Evolutionary conservation across 495 filamentous ascomycete species (phyloP).

Genomic region (Penicillium odoratum): DNA sequence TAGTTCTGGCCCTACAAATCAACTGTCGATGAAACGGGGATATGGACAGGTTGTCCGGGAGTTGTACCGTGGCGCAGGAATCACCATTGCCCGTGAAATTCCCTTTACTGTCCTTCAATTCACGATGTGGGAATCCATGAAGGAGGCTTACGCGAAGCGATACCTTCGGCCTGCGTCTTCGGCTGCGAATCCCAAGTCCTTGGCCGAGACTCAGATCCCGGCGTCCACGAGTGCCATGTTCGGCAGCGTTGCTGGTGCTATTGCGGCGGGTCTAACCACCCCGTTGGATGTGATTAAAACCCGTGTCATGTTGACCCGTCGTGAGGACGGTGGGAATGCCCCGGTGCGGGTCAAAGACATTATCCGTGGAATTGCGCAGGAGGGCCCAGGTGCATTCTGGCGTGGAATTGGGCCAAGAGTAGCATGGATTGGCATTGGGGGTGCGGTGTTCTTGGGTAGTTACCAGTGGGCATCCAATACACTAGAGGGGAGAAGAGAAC

Average conservation of each 20-base stretch:
- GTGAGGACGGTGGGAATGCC: constrained; percentile 34
- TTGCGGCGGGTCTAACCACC: constrained; percentile 87
- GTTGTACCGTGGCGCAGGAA: constrained; percentile 84
- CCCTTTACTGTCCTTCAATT: constrained; percentile 97
- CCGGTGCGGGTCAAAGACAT: constrained; percentile 58
- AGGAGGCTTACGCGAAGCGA: constrained; percentile 52
- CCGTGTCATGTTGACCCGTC: constrained; percentile 80
- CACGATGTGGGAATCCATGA: constrained; percentile 95
- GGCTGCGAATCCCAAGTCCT: not conserved
- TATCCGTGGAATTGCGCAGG: constrained; percentile 63
- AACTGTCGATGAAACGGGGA: constrained; percentile 39
- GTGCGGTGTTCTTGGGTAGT: constrained; percentile 91
- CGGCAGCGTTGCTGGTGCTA: constrained; percentile 77
- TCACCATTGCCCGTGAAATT: constrained; percentile 93
- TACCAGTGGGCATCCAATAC: constrained; percentile 89
- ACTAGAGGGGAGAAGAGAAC: constrained; percentile 46
- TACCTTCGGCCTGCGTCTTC: constrained; percentile 24
- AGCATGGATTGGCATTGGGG: constrained; percentile 91
- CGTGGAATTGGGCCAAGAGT: constrained; percentile 84
- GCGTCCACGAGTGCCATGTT: constrained; percentile 85
- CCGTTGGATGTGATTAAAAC: constrained; percentile 97
- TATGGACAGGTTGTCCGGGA: constrained; percentile 67
- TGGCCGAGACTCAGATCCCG: constrained; percentile 46
- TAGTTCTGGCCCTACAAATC: not conserved
- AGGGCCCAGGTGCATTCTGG: constrained; percentile 80